These are phyloP conservation scores for Chromera velia DNA, from an alignment of 73 alveolate species.

Conservation along the genomic window DNA sequence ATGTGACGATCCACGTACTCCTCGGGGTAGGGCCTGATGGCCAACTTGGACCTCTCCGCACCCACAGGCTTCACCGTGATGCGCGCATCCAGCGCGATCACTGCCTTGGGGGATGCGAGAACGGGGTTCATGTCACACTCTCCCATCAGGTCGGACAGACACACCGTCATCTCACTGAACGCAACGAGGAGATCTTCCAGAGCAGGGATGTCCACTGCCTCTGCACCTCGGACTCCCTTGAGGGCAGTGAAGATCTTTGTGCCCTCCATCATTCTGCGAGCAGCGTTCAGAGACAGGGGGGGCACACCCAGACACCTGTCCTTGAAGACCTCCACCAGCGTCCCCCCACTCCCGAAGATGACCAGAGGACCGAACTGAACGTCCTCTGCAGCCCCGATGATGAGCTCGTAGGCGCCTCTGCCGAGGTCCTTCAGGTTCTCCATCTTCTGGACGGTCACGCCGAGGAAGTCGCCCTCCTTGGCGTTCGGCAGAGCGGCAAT, in stretches of 20 bases:
- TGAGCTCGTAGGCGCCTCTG: constrained; percentile 32
- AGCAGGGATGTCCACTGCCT: constrained; percentile 37
- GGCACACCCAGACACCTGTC: constrained; percentile 55
- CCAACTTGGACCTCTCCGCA: constrained; percentile 16
- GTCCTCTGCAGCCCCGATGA: constrained; percentile 46
- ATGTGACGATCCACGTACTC: no score
- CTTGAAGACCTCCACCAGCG: constrained; percentile 51
- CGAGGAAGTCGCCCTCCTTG: no score
- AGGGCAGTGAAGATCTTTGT: constrained; percentile 56
- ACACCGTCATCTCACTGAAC: constrained; percentile 17
- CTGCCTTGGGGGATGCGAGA: constrained; percentile 12
- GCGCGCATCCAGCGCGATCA: constrained; percentile 26
- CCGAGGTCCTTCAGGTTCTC: constrained; percentile 40
- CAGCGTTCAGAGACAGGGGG: constrained; percentile 43
- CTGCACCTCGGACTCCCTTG: constrained; percentile 56
- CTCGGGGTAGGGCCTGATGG: constrained; percentile 33
- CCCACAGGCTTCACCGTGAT: constrained; percentile 7
- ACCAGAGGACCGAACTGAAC: constrained; percentile 52
- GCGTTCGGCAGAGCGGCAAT: no score
- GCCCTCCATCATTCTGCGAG: constrained; percentile 53
- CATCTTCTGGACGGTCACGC: constrained; percentile 43
- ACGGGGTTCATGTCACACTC: constrained; percentile 43
- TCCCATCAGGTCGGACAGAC: constrained; percentile 13
- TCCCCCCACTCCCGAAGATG: constrained; percentile 61
- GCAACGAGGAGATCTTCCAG: constrained; percentile 42